Conservation (phyloP, 306 rosid species). For the Prunus salicina region DNA sequence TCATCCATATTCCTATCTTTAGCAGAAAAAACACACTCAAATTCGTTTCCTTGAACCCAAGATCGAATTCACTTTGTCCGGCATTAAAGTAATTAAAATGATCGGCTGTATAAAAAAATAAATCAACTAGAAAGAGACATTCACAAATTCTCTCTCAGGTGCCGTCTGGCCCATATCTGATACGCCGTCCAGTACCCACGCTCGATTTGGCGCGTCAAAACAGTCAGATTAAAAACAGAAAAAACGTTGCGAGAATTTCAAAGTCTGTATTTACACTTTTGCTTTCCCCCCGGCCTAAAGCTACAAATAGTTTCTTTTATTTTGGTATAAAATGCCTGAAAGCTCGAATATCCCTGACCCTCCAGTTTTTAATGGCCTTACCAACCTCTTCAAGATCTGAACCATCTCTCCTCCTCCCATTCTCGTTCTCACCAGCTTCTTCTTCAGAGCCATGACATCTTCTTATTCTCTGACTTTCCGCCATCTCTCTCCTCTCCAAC, state of each 20-base stretch:
- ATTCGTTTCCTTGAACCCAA: too few relatives aligned
- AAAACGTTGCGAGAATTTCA: slow-evolving; percentile 1
- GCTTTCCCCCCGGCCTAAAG: not conserved
- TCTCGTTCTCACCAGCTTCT: not conserved
- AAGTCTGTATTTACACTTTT: not conserved
- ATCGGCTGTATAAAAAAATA: too few relatives aligned
- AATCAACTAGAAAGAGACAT: not conserved
- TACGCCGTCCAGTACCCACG: not conserved
- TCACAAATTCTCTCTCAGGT: not conserved
- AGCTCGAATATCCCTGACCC: not conserved
- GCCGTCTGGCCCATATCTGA: not conserved
- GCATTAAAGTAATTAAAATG: too few relatives aligned
- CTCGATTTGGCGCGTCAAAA: not conserved
- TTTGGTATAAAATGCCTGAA: not conserved
- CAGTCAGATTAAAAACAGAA: not conserved
- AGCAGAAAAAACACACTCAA: too few relatives aligned
- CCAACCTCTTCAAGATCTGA: slow-evolving; percentile 37
- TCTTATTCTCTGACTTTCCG: slow-evolving; percentile 33
- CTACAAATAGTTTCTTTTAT: not conserved
- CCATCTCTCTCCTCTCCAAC: slow-evolving; percentile 11
- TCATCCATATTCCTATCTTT: too few relatives aligned
- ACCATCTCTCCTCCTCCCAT: not conserved
- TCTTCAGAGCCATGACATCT: slow-evolving; percentile 37
- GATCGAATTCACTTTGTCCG: too few relatives aligned
- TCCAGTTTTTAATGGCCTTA: not conserved